Percentiles rank a stretch among this genome's conserved stretches.
Evolutionary conservation across 352 stramenopile genomes (phyloP).

Genomic region (Globisporangium sylvaticum): DNA sequence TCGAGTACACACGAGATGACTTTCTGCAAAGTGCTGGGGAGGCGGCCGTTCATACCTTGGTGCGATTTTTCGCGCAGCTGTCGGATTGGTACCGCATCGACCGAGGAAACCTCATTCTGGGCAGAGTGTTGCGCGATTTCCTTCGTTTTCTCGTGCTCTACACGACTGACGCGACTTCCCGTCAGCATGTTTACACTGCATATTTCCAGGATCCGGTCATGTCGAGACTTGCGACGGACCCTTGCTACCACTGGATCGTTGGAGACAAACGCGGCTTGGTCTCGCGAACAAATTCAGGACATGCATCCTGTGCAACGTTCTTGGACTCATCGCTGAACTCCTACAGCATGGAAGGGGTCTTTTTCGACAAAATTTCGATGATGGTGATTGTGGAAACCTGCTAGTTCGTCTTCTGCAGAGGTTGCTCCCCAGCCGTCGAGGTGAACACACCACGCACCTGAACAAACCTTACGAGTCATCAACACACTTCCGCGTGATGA

Average conservation of each 20-base stretch:
- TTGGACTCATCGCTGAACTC: background rate
- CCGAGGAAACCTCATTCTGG: background rate
- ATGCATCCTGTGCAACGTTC: background rate
- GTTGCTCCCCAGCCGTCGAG: background rate
- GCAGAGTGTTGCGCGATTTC: conserved; percentile 9
- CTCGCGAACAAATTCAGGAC: background rate
- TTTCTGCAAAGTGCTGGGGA: conserved; percentile 1
- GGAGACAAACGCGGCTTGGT: background rate
- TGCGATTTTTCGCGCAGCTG: conserved; percentile 8
- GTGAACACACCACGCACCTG: background rate
- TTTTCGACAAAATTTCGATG: background rate
- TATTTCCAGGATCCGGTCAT: background rate
- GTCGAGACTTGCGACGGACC: background rate
- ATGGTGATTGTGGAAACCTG: too few species aligned
- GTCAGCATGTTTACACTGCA: background rate
- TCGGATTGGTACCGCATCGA: conserved; percentile 9
- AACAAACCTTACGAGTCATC: background rate
- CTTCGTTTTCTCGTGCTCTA: conserved; percentile 12
- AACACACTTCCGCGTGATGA: background rate
- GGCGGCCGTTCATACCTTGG: background rate
- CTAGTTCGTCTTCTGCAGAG: background rate
- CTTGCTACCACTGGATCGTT: conserved; percentile 13
- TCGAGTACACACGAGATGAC: background rate
- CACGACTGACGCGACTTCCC: background rate
- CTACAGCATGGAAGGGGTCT: background rate